Evolutionary conservation across 1,284 basidiomycete genomes (phyloP).

Genomic region (Anthracocystis panici-leucophaei): DNA sequence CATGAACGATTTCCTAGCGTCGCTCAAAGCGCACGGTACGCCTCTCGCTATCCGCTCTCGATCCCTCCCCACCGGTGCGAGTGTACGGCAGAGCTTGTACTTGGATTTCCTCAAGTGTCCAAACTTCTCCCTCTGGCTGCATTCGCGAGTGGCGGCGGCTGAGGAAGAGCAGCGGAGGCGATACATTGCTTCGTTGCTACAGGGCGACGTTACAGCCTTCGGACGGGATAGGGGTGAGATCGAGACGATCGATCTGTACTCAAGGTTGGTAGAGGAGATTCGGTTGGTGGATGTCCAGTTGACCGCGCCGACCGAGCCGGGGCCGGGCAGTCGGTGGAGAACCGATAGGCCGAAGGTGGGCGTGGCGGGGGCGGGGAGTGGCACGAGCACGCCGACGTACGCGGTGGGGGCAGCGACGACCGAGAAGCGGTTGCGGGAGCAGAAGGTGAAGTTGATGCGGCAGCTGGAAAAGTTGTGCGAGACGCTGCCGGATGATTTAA

Average conservation of each 20-base stretch:
- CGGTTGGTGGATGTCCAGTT: slow-evolving; percentile 50
- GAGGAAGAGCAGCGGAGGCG: slow-evolving; percentile 63
- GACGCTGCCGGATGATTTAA: slow-evolving; percentile 57
- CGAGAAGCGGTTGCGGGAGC: slow-evolving; percentile 45
- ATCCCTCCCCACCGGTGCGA: slow-evolving; percentile 60
- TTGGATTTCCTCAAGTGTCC: slow-evolving; percentile 64
- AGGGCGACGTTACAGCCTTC: slow-evolving; percentile 60
- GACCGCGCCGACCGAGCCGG: slow-evolving; percentile 41
- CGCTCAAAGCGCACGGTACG: slow-evolving; percentile 80
- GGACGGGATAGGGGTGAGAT: slow-evolving; percentile 54
- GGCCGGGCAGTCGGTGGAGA: slow-evolving; percentile 58
- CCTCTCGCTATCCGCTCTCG: slow-evolving; percentile 63
- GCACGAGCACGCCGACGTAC: slow-evolving; percentile 17
- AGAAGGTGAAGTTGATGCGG: slow-evolving; percentile 37
- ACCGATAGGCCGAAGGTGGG: slow-evolving; percentile 20
- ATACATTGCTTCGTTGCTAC: slow-evolving; percentile 53
- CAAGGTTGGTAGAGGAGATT: slow-evolving; percentile 59
- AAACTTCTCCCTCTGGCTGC: slow-evolving; percentile 67
- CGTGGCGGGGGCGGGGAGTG: slow-evolving; percentile 10
- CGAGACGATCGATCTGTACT: slow-evolving; percentile 62
- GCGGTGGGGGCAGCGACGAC: slow-evolving; percentile 19
- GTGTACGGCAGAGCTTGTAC: slow-evolving; percentile 60
- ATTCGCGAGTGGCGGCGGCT: slow-evolving; percentile 52
- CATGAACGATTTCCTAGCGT: slow-evolving; percentile 81
- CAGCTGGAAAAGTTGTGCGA: slow-evolving; percentile 52